Evolutionary conservation across 2,329 filamentous ascomycete species (phyloP), one percentile per base, ranked within the genome.

Genomic region (Penicillium frequentans): DNA sequence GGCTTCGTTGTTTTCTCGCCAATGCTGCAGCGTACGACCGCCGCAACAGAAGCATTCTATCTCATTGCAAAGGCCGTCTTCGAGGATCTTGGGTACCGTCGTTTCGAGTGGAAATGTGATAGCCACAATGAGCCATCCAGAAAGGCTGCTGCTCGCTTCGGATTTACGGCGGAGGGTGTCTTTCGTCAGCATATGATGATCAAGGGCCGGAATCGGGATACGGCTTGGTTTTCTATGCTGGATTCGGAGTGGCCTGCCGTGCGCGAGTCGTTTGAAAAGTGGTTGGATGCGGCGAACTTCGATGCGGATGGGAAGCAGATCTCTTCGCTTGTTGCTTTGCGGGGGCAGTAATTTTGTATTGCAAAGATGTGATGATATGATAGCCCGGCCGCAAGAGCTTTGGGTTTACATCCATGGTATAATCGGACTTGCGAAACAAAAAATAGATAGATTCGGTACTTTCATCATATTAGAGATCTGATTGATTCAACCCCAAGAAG

Each of bases 71-170:
- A 73, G 24, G 75, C 84, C 49, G 79, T 79, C 0, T 83, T 87
- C 59, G 78, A 81, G 8, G 75, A 78, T 5, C 65, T 86, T 35
- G 77, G 80, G 0, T 85, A 84, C 64, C 70, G 79, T 11, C 74
- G 86, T 16, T 79, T 86, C 5, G 84, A 87, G 67, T 88, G 86
- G 85, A 88, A 88, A 64, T 84, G 83, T 55, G 81, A 87, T 65
- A 61, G 74, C 24, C 71, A 84, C 14, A 88, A 88, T 62, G 73
- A 66, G 43, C 74, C 80, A 0, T 85, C 82, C 48, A 73, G 77
- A 21, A 73, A 77, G 9, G 84, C 85, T 0, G 86, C 86, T 0
- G 59, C 72, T 60, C 72, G 86, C 3, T 72, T 86, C 24, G 86
- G 86, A 0, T 88, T 86, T 61, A 68, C 69, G 1, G 82, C 72